phyloP scores from a whole-genome alignment of 768 basidiomycete species.

The Boletus barrowsii region DNA sequence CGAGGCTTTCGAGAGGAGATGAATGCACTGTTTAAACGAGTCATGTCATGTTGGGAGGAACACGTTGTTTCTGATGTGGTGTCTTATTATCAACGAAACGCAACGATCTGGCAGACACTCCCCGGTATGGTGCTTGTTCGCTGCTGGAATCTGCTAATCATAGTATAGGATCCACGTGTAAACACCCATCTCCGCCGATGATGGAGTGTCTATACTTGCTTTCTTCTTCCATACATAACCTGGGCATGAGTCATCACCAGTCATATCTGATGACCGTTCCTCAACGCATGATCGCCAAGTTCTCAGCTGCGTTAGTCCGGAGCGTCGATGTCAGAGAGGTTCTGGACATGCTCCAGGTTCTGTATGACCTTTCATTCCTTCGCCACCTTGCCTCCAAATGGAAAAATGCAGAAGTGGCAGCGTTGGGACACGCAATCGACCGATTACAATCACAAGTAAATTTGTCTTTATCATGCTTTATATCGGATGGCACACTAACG shows the following conservation, averaged over 20 bases:
- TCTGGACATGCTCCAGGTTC: constrained; percentile 28
- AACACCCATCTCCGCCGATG: constrained; percentile 51
- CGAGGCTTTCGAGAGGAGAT: constrained; percentile 51
- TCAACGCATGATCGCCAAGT: constrained; percentile 37
- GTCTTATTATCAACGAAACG: constrained; percentile 17
- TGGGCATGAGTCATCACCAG: constrained; percentile 46
- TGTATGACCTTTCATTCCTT: constrained; percentile 51
- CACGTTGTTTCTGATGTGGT: constrained; percentile 33
- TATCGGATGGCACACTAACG: constrained; percentile 1
- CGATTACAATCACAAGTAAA: constrained; percentile 28
- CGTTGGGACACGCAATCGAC: constrained; percentile 30
- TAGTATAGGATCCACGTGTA: constrained; percentile 17
- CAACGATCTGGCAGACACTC: constrained; percentile 1
- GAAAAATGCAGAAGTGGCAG: constrained; percentile 12
- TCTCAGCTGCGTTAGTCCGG: constrained; percentile 32
- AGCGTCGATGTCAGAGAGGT: constrained; percentile 33
- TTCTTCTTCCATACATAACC: constrained; percentile 50
- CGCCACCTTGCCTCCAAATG: constrained; percentile 38
- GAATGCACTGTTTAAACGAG: constrained; percentile 40
- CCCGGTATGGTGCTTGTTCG: constrained; percentile 11
- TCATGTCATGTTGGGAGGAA: constrained; percentile 54
- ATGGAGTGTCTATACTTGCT: constrained; percentile 54
- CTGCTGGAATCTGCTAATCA: constrained; percentile 10
- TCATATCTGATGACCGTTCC: constrained; percentile 35
- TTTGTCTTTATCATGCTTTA: constrained; percentile 2